Base-by-base conservation (phyloP, 371 early-diverging fungal genomes). In the Dentiscutata heterogama region DNA sequence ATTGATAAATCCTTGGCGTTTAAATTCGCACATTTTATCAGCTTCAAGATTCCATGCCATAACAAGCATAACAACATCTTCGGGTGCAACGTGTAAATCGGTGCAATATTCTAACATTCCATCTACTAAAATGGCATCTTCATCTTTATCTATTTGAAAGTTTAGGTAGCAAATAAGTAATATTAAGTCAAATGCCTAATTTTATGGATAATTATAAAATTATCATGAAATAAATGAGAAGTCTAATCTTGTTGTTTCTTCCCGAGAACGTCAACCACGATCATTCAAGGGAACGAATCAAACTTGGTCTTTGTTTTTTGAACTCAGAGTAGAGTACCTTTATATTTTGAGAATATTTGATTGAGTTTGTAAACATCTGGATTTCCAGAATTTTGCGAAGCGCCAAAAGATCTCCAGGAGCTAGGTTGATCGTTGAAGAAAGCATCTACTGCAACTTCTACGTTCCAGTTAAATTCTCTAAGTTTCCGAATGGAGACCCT, bases 21-120 rank as follows among this genome's bases (percentile, higher is more conserved):
- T 89, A 82, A 95, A 95, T 83, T 95, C 95, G 82, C 95, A 93
- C 93, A 96, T 95, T 22, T 86, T 88, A 81, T 93, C 90, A 27
- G 94, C 91, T 58, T 91, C 89, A 39, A 97, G 84, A 81, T 94
- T 91, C 82, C 88, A 89, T 3, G 96, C 94, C 27, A 96, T 83
- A 25, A 94, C 89, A 7, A 96, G 83, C 83, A 94, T 93, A 51
- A 94, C 94, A 46, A 93, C 88, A 79, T 95, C 94, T 20, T 91
- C 91, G 2, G 96, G 96, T 72, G 93, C 95, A 54, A 97, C 92
- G 35, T 87, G 91, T 67, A 97, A 87, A 84, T 94, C 95, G 25
- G 87, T 83, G 78, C 93, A 95, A 46, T 92, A 46, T 92, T 86
- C 84, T 85, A 93, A 93, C n/a, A 92, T 93, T 20, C 96, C 96